Evolutionary conservation across 352 stramenopile genomes (phyloP).

Genomic region (Pythium myriotylum): DNA sequence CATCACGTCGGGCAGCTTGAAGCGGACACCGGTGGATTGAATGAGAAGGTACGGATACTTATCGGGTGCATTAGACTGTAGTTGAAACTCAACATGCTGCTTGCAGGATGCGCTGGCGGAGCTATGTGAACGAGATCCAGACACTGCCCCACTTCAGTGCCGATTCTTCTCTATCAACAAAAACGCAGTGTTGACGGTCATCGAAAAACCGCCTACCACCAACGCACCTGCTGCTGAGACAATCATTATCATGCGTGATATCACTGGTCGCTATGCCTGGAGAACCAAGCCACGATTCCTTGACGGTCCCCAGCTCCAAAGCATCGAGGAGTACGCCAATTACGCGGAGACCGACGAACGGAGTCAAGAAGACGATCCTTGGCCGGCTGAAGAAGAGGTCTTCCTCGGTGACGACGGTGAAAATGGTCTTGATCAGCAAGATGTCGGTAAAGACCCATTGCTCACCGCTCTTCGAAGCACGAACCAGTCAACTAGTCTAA

Average conservation of each 20-base stretch:
- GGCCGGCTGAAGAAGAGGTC: conserved; percentile 7
- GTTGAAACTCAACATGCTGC: background rate
- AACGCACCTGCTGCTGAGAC: conserved; percentile 40
- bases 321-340: conserved; percentile 60
- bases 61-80: background rate
- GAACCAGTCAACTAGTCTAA: conserved; percentile 59
- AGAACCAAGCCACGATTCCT: conserved; percentile 68
- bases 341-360: conserved; percentile 27
- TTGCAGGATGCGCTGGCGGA: conserved; percentile 57
- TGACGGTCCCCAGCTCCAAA: conserved; percentile 56
- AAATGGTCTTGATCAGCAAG: conserved; percentile 37
- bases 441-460: conserved; percentile 50
- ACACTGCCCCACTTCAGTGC: conserved; percentile 53
- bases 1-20: conserved; percentile 75
- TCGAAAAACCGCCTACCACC: conserved; percentile 66
- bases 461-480: conserved; percentile 67
- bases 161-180: conserved; percentile 87
- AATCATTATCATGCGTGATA: conserved; percentile 80
- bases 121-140: conserved; percentile 46
- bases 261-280: conserved; percentile 80
- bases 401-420: conserved; percentile 24
- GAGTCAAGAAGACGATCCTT: conserved; percentile 26
- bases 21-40: conserved; percentile 38
- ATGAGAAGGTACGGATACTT: conserved; percentile 53
- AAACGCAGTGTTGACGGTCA: conserved; percentile 74